Base-by-base conservation (phyloP, 306 rosid genomes). In the Malus fusca region DNA sequence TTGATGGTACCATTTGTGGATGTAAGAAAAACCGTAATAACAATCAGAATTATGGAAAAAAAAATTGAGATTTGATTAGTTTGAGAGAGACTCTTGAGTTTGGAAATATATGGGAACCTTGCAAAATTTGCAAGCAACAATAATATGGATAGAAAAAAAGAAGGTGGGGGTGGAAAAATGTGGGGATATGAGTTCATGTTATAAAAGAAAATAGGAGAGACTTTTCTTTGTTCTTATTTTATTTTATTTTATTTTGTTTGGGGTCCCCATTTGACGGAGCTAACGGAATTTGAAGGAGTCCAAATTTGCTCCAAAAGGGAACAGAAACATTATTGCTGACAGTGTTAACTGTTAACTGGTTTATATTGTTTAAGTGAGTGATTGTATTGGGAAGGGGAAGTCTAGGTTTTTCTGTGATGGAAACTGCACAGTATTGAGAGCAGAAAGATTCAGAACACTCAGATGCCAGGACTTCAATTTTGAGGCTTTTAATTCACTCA, bases 1-100 rank as follows among this genome's bases (percentile, higher is more conserved):
- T 88, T 85, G 87, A 79, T 55, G 55, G 43, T 77, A 23, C 43
- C 89, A 85, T 89, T 84, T 86, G 91, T 84, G 91, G 90, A 73
- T 75, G 79, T 46, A 61, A 76, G 26, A 55, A 74, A 33, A 77
- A 79, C 23, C 51, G 64, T 31, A 60, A 30, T 59, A 22, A 61
- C 46, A n/a, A 37, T 22, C 35, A n/a, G 25, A 14, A 72, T 11
- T 13, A 11, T 10, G 43, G 43, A 6, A 40, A 43, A 26, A 26
- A 26, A 61, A 18, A 25, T 74, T 52, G 60, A 25, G 19, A 51
- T 51, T 74, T 51, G 77, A 74, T 60, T 53, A 42, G 30, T 74
- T 74, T 61, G 77, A 71, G 62, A 69, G 43, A 73, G 63, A 72
- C 55, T n/a, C 5, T 43, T 51, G 18, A 43, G 46, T 62, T 61